These are phyloP conservation scores for Byssothecium circinans DNA, from an alignment of 2,329 filamentous ascomycete species.

Conservation along the genomic window DNA sequence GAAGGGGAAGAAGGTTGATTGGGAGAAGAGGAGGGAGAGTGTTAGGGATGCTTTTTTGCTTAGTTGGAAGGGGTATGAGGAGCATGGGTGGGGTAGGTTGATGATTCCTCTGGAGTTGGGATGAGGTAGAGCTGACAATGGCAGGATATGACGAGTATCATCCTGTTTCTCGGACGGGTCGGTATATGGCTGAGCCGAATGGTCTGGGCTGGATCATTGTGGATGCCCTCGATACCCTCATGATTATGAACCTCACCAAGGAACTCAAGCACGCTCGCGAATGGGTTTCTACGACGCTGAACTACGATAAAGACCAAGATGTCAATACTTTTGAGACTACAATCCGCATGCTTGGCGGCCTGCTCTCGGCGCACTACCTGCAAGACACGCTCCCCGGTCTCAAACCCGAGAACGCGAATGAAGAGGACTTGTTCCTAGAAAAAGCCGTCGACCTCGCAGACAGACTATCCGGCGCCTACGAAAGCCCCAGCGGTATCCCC, in stretches of 20 bases:
- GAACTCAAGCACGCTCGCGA: constrained; percentile 81
- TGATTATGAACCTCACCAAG: constrained; percentile 94
- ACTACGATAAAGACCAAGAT: constrained; percentile 90
- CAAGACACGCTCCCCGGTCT: constrained; percentile 79
- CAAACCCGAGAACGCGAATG: constrained; percentile 70
- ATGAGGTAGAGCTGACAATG: constrained; percentile 9
- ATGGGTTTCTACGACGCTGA: constrained; percentile 80
- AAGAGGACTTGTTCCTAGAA: constrained; percentile 92
- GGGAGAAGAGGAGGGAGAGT: constrained; percentile 73
- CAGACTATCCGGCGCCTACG: constrained; percentile 82
- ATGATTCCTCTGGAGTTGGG: constrained; percentile 1
- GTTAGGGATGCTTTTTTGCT: constrained; percentile 88
- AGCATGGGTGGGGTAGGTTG: constrained; percentile 86
- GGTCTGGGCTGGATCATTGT: constrained; percentile 98
- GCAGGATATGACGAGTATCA: constrained; percentile 78
- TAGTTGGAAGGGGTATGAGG: constrained; percentile 91
- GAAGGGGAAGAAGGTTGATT: constrained; percentile 56
- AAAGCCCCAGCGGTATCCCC: constrained; percentile 82
- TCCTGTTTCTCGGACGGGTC: constrained; percentile 75
- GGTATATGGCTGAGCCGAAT: constrained; percentile 76
- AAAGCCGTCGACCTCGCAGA: constrained; percentile 94
- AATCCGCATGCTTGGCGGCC: constrained; percentile 92
- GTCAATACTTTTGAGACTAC: constrained; percentile 98
- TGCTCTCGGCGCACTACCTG: constrained; percentile 93
- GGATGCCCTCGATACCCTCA: constrained; percentile 92